Evolutionary conservation across 352 stramenopile species (phyloP), one percentile per base, ranked within the genome.

Genomic region (Vaucheria bursata): DNA sequence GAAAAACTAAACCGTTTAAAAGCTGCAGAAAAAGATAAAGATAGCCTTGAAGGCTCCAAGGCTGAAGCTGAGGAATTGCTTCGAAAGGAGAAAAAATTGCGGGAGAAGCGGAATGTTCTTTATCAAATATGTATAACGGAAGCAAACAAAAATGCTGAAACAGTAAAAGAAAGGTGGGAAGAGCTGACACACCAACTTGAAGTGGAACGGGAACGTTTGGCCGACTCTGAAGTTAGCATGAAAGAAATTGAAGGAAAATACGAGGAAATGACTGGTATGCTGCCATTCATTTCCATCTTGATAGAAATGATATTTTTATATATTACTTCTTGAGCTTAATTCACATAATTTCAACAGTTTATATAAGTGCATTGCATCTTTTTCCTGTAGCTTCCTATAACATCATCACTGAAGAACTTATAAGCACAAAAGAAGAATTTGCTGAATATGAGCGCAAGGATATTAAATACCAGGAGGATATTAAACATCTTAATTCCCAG

Each of bases 11-110:
- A 98, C 82, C 93, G 96, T 25, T 93, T 99, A 36, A 98, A 98
- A 87, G 92, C 97, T 1, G 94, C 96, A 3, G 94, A 99, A 81
- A 98, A 98, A 85, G 95, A 99, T 86, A 92, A 93, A 76, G 88
- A 96, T 1, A 90, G 93, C 67, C 87, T 99, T 2, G 91, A 97
- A 79, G 91, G 89, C 0, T 93, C 94, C 5, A 97, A 97, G 45
- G 85, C 89, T 0, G 95, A 99, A 82, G 96, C 95, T 4, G 88
- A 98, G 38, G 89, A 70, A 37, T 83, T 40, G 32, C 50, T 82
- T 2, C 39, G 66, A 12, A 72, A 74, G 29, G 78, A 83, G 18
- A 52, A 49, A 0, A 38, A 72, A 7, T 67, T 99, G 75, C 95
- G 96, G 75, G 86, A 91, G 29, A 97, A 98, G 88, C 92, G 94